These are phyloP conservation scores for Ophiocordyceps polyrhachis-furcata DNA, from an alignment of 2,329 filamentous ascomycete genomes.

Conservation along the genomic window DNA sequence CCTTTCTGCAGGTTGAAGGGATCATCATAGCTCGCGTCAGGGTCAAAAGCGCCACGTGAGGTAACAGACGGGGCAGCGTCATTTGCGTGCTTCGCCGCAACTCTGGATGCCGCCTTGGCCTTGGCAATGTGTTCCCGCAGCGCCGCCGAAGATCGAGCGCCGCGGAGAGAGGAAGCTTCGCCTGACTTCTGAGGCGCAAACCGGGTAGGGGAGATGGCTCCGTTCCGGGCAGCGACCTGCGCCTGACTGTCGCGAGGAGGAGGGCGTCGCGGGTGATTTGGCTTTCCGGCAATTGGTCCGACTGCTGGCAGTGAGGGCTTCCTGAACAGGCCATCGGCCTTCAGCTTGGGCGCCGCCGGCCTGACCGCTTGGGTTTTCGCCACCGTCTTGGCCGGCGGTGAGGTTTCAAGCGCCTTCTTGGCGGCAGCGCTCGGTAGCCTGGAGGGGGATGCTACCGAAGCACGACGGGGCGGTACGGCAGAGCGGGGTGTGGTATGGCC, in stretches of 20 bases:
- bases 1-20: constrained; percentile 51
- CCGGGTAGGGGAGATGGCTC: constrained; percentile 8
- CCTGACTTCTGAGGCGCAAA: background rate
- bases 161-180: constrained; percentile 20
- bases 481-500: constrained; percentile 7
- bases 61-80: constrained; percentile 21
- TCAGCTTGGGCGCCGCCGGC: constrained; percentile 29
- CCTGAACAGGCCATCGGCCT: constrained; percentile 32
- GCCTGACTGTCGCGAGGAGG: constrained; percentile 1
- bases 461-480: constrained; percentile 7
- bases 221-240: constrained; percentile 11
- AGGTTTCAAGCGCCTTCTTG: constrained; percentile 11
- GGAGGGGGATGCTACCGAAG: constrained; percentile 6
- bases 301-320: constrained; percentile 33
- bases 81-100: constrained; percentile 18
- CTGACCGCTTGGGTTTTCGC: constrained; percentile 28
- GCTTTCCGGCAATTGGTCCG: constrained; percentile 5
- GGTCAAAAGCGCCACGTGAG: constrained; percentile 23
- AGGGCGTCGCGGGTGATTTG: background rate
- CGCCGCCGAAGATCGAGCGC: constrained; percentile 49
- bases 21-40: constrained; percentile 35
- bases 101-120: constrained; percentile 65
- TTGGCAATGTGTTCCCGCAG: constrained; percentile 84
- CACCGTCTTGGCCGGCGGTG: constrained; percentile 17
- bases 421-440: constrained; percentile 17